Evolutionary conservation across 306 rosid species (phyloP).

Genomic region (Quercus dentata): DNA sequence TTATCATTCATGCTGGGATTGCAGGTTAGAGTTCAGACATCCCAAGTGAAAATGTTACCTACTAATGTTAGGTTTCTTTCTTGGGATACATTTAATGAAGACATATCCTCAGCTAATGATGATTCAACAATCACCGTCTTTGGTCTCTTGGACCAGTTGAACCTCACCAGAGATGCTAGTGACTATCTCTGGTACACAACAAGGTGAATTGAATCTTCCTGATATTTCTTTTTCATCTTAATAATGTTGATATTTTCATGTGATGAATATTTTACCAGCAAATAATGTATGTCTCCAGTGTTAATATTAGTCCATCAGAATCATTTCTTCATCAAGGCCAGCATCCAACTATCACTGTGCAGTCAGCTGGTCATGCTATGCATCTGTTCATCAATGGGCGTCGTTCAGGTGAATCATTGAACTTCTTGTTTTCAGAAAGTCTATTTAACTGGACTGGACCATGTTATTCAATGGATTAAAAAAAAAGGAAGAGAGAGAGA

Average conservation of each 20-base stretch:
- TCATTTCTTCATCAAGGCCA: constrained; percentile 50
- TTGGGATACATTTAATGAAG: constrained; percentile 70
- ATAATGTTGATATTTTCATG: background rate
- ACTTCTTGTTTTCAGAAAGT: background rate
- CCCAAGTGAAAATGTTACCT: constrained; percentile 33
- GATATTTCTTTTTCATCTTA: background rate
- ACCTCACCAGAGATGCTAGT: constrained; percentile 55
- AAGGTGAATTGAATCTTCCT: constrained; percentile 48
- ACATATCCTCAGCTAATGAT: constrained; percentile 42
- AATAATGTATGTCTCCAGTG: constrained; percentile 36
- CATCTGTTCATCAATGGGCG: constrained; percentile 79
- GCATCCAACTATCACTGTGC: constrained; percentile 55
- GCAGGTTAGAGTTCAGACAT: constrained; percentile 57
- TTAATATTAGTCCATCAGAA: constrained; percentile 59
- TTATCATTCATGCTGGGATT: background rate
- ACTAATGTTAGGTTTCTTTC: constrained; percentile 25
- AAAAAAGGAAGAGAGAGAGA: background rate
- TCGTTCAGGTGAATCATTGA: constrained; percentile 44
- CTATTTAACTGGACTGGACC: background rate
- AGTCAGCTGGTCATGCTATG: constrained; percentile 73
- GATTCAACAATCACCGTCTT: constrained; percentile 31
- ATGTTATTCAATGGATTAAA: background rate
- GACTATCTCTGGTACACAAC: constrained; percentile 92
- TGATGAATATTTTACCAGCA: background rate
- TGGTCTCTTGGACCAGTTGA: constrained; percentile 78